Percentiles rank a stretch among this genome's conserved stretches.
Evolutionary conservation across 2,329 filamentous ascomycete species (phyloP).

Genomic region (Nothopassalora personata): DNA sequence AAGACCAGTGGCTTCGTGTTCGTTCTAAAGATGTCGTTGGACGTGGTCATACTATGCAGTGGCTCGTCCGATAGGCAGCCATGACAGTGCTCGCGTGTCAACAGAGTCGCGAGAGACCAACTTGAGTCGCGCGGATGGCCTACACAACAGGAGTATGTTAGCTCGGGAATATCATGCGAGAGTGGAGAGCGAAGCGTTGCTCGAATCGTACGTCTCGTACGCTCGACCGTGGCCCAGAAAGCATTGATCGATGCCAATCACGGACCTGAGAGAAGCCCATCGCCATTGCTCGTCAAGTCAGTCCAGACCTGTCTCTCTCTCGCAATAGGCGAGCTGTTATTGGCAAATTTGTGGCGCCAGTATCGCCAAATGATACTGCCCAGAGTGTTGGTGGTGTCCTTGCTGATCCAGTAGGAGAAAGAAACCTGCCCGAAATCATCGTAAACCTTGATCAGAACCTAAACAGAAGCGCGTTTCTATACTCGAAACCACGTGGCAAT

Average conservation of each 20-base stretch:
- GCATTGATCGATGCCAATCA: no score
- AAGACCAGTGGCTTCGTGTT: constrained; percentile 18
- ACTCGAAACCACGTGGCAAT: no score
- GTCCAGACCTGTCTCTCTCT: constrained; percentile 10
- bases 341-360: constrained; percentile 19
- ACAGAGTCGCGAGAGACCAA: constrained; percentile 9
- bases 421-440: neutral
- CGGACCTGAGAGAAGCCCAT: constrained; percentile 5
- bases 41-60: constrained; percentile 6
- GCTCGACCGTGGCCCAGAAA: no score
- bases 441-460: constrained; percentile 21
- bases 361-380: constrained; percentile 24
- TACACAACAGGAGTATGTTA: no score
- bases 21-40: neutral
- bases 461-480: no score
- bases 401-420: constrained; percentile 26
- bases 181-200: no score
- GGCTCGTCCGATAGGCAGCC: constrained; percentile 22
- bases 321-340: neutral
- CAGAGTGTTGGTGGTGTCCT: constrained; percentile 19
- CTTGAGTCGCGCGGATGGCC: neutral
- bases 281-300: constrained; percentile 12
- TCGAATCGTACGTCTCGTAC: no score
- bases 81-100: constrained; percentile 17
- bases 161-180: no score